Percentiles rank a stretch among this genome's conserved stretches.
phyloP scores from a whole-genome alignment of 2,329 filamentous ascomycete species.

The Pestalotiopsis sp. region DNA sequence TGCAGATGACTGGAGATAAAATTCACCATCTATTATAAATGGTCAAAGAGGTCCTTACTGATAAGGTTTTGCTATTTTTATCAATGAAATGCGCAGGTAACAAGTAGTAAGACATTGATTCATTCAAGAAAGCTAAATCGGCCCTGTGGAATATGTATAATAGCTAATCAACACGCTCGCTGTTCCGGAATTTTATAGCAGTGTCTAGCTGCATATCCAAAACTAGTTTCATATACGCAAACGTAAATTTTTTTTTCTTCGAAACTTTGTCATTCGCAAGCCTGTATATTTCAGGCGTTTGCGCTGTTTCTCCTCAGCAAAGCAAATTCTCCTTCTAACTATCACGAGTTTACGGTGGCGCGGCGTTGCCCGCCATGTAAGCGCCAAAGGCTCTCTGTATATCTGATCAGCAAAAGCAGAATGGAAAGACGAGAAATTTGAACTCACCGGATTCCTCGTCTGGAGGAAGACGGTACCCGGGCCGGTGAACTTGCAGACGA shows the following conservation, averaged over 20 bases:
- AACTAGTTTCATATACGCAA: too few species aligned
- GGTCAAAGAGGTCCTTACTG: not conserved
- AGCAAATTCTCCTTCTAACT: not conserved
- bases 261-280: not conserved
- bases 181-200: not conserved
- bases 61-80: not conserved
- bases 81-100: not conserved
- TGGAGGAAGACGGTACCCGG: constrained; percentile 93
- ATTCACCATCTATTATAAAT: not conserved
- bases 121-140: not conserved
- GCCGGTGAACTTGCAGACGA: constrained; percentile 92
- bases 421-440: constrained; percentile 6
- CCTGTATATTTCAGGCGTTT: not conserved
- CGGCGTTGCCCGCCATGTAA: constrained; percentile 53
- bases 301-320: too few species aligned
- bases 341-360: constrained; percentile 27
- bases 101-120: not conserved
- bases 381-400: constrained; percentile 53
- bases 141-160: not conserved
- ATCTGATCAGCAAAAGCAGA: constrained; percentile 15
- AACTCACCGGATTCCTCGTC: constrained; percentile 78
- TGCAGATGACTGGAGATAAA: not conserved
- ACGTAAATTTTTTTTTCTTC: not conserved
- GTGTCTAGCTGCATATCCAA: not conserved
- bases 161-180: not conserved